These are phyloP conservation scores for Gyromitra esculenta DNA, from an alignment of 2,329 filamentous ascomycete genomes.

Conservation along the genomic window DNA sequence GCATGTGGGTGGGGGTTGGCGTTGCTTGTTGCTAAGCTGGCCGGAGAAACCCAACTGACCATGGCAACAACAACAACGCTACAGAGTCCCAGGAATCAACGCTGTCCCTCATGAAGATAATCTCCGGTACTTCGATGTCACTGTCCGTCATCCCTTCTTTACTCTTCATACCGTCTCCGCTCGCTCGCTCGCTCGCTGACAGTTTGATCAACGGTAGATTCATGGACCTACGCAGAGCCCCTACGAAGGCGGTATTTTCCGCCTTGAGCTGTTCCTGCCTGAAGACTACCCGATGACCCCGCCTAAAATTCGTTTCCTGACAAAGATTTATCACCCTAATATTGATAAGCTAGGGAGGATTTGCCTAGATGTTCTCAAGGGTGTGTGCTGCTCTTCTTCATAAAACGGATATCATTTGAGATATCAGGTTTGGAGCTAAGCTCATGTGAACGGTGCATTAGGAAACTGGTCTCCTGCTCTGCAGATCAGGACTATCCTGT, in stretches of 20 bases:
- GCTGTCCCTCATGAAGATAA: conserved; percentile 97
- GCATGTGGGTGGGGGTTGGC: conserved; percentile 19
- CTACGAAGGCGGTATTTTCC: conserved; percentile 79
- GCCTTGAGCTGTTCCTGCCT: conserved; percentile 94
- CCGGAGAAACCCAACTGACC: conserved; percentile 41
- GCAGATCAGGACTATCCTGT: conserved; percentile 97
- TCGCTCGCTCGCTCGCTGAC: conserved; percentile 5
- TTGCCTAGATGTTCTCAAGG: conserved; percentile 96
- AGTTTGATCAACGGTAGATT: conserved; percentile 42
- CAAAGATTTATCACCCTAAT: conserved; percentile 99
- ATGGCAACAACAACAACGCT: conserved; percentile 25
- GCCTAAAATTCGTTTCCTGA: conserved; percentile 97
- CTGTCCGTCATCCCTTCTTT: conserved; percentile 81
- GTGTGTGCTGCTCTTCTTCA: conserved; percentile 65
- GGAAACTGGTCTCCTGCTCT: conserved; percentile 99
- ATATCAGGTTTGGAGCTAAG: conserved; percentile 44
- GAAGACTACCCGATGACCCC: conserved; percentile 99
- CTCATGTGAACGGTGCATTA: conserved; percentile 60
- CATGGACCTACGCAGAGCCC: conserved; percentile 53
- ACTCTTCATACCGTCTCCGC: background rate
- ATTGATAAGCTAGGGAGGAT: conserved; percentile 98
- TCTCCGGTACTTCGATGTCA: conserved; percentile 96
- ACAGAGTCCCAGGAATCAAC: conserved; percentile 92
- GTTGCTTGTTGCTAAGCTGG: conserved; percentile 32
- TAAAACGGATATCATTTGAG: background rate